phyloP scores from a whole-genome alignment of 1,139 yeast species.

The Scheffersomyces titani region DNA sequence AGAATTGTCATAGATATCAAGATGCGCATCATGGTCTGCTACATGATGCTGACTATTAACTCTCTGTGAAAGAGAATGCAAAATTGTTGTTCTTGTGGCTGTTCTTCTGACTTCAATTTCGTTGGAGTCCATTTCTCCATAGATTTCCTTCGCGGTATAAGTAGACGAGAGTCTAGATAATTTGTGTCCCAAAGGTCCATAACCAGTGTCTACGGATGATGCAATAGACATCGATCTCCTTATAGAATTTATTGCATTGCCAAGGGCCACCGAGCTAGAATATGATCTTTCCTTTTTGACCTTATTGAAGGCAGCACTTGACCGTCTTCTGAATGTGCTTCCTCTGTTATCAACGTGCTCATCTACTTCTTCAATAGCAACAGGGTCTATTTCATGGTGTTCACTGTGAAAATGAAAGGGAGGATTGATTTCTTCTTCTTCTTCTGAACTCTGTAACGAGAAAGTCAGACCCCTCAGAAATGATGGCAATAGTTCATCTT shows the following conservation, averaged over 20 bases:
- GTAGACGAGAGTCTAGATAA: not conserved
- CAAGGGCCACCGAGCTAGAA: not conserved
- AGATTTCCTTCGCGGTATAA: slow-evolving; percentile 17
- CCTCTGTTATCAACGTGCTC: not conserved
- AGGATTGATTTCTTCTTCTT: not conserved
- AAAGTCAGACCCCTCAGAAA: not conserved
- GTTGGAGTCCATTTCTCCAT: slow-evolving; percentile 21
- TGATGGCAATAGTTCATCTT: not conserved
- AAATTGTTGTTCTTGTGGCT: slow-evolving; percentile 38
- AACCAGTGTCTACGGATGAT: not conserved
- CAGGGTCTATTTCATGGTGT: not conserved
- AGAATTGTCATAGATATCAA: not conserved
- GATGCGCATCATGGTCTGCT: slow-evolving; percentile 2
- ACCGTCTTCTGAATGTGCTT: not conserved
- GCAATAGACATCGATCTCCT: not conserved
- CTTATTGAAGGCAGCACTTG: not conserved
- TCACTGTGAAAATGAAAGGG: not conserved
- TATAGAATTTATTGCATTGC: not conserved
- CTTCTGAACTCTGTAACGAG: not conserved
- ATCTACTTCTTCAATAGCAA: not conserved
- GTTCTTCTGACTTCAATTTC: slow-evolving; percentile 37
- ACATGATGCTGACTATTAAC: slow-evolving; percentile 9
- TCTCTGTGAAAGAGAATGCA: slow-evolving; percentile 35
- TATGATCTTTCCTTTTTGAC: not conserved
- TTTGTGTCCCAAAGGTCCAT: not conserved